Evolutionary conservation across 345 rosid genomes (phyloP), one percentile per base, ranked within the genome.

Genomic region (Populus alba): DNA sequence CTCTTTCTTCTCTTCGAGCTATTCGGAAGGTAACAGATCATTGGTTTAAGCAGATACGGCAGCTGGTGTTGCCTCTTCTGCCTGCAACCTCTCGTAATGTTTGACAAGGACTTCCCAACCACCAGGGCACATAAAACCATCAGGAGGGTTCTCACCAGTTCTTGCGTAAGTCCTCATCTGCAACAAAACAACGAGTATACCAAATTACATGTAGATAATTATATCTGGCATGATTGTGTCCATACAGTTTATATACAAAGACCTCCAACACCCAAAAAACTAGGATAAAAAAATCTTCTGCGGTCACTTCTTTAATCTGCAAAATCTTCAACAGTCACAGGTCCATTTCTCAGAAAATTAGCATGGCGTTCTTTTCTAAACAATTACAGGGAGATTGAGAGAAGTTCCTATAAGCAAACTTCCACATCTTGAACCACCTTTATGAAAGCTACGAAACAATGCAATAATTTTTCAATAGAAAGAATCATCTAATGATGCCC

Each of bases 101-200:
- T 89, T 85, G 78, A 96, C 97, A 31, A 96, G 98, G 69, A 94
- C 98, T 78, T 89, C 74, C 98, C 97, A 96, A 70, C 99, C 98
- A 18, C 93, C 88, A 1, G 92, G 94, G 78, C 99, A 96, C 98
- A 94, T 96, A 75, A 96, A 96, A 73, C 99, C 99, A 72, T 91
- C 93, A 4, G 98, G 99, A 49, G 98, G 99, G 81, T 85, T 90
- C 87, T 96, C 95, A 4, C 97, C 97, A 17, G 74, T 90, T 82
- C 89, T 94, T 66, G 99, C 98, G 83, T 70, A 96, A 16, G 87
- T 86, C 37, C 97, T 82, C 98, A 96, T 94, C 99, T 94, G 88
- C 66, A 63, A 79, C 22, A 72, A 67, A 78, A 57, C 10, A 12
- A 68, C 20, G 12, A 31, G 66, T 4, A 51, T 5, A 18, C 13